Base-by-base conservation (phyloP, 345 rosid species). In the Dimocarpus longan region DNA sequence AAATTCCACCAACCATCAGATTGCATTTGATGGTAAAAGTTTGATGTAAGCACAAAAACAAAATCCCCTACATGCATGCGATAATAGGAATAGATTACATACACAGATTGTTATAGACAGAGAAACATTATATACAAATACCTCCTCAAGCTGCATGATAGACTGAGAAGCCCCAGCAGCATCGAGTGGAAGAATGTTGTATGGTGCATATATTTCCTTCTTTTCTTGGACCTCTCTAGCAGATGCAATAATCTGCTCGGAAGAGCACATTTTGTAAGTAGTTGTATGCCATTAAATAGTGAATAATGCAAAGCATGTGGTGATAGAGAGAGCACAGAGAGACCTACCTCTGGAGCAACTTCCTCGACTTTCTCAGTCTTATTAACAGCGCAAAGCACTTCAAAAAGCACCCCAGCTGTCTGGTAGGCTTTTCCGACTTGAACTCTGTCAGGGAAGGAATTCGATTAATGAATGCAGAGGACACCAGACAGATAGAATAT, bases 361-460 rank as follows among this genome's bases (percentile, higher is more conserved):
- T 93, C 98, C 90, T 95, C 99, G 59, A 93, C 97, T 89, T 95
- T 90, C 81, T 95, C 99, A n/a, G 92, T 85, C 89, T 95, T 95
- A 84, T 94, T 96, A 75, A 94, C 99, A 22, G 99, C 99, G 73
- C 95, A 94, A 73, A 96, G 97, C 76, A 94, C 99, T 90, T 96
- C 97, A 84, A 90, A 96, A 77, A 96, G 99, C 71, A 96, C 97
- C 66, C 99, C 98, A 0, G 99, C 99, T 13, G 98, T 96, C 88
- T 90, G 97, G 84, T 96, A 94, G 82, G 97, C 99, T 86, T 96
- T 94, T 44, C 96, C 99, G 83, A 96, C 98, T 86, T 96, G 99
- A 86, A 97, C 99, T 85, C 99, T 96, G 86, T 52, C 78, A 79
- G 82, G 71, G 76, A 83, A 73, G 48, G 66, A 67, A 37, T 24